Conservation (phyloP, 345 rosid genomes). For the Aethionema arabicum region DNA sequence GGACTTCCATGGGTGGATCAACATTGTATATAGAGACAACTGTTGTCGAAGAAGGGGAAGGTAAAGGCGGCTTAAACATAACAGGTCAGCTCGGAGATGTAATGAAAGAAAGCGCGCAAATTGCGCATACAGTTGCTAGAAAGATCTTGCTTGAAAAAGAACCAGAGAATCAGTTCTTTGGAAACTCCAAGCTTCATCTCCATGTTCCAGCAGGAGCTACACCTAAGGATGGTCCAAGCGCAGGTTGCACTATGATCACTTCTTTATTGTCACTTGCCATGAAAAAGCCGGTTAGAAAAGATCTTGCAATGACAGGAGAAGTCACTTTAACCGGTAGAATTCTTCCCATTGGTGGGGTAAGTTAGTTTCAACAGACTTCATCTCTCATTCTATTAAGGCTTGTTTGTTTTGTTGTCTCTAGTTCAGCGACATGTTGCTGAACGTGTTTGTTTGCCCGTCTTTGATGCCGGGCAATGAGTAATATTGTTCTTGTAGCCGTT, state of each 20-base stretch:
- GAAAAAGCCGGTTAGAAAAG: constrained; percentile 68
- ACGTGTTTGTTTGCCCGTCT: too few species aligned
- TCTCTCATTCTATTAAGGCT: background rate
- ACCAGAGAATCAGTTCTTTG: constrained; percentile 69
- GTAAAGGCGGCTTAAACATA: constrained; percentile 73
- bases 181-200: constrained; percentile 86
- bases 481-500: too few species aligned
- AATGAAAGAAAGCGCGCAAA: constrained; percentile 98
- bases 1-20: constrained; percentile 99
- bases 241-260: constrained; percentile 99
- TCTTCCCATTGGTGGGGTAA: constrained; percentile 99
- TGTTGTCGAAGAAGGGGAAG: constrained; percentile 81
- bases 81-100: constrained; percentile 99
- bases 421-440: too few species aligned
- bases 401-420: background rate
- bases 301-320: constrained; percentile 99
- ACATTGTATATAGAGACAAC: constrained; percentile 94
- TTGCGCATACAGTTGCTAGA: constrained; percentile 87
- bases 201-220: constrained; percentile 99
- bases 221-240: constrained; percentile 97
- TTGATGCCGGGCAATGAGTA: too few species aligned
- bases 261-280: constrained; percentile 88
- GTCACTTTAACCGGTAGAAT: constrained; percentile 84
- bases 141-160: constrained; percentile 69
- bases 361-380: constrained; percentile 29